Evolutionary conservation across 805 yeast genomes (phyloP), one percentile per base, ranked within the genome.

Genomic region (Candida berthetii): DNA sequence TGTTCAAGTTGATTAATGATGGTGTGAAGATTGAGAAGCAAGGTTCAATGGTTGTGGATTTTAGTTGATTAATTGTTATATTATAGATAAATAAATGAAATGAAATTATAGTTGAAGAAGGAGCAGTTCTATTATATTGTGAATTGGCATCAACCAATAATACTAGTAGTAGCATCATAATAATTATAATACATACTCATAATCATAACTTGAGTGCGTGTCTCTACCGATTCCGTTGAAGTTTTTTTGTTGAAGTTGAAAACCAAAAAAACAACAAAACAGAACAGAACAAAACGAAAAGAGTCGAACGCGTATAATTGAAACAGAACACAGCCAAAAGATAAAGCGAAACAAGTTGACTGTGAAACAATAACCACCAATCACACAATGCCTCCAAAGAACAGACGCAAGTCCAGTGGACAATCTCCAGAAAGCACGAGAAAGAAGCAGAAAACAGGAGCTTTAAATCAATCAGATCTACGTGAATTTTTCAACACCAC

Each of bases 401-500:
- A 42, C 29, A 54, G 54, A 46, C 45, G 50, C 35, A 44, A 41
- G 18, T 36, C 45, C 17, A 39, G 39, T 31, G 36, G 31, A 3
- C 36, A 29, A 1, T 29, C 38, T 1, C 32, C 37, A 27, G 32
- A 38, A 22, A 19, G 18, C 2, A 8, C 28, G 6, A 11, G 40
- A 10, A 54, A 54, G 43, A 41, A 47, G 31, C 53, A 47, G 36
- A 54, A 50, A 35, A 17, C 33, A 13, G 48, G 36, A 5, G 42
- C 37, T 7, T 24, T 45, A 10, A 7, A 51, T 11, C 38, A 51
- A 5, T 59, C 53, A 17, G 64, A 62, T 8, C 50, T 59, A 31
- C 49, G 52, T 35, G 50, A 49, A 9, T 64, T 68, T 45, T 61
- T 61, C 40, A 31, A 43, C 3, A 52, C 65, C 9, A 65, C 68